phyloP scores from a whole-genome alignment of 2,329 filamentous ascomycete genomes.

The Akanthomyces muscarius region DNA sequence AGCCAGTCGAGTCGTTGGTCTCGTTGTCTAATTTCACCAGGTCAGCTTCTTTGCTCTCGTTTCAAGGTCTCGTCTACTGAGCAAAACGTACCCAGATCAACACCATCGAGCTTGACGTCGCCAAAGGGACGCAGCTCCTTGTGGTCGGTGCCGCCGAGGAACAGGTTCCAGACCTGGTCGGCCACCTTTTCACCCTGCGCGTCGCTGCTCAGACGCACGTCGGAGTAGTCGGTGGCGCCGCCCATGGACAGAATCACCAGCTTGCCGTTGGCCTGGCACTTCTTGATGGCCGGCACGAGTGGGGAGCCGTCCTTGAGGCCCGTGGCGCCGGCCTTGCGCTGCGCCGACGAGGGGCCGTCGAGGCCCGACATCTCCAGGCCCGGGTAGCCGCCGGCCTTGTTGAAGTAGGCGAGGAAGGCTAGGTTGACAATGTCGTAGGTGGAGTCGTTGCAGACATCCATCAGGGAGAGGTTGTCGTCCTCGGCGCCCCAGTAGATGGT shows the following conservation, averaged over 20 bases:
- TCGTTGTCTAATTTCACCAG: conserved; percentile 36
- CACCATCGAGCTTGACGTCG: conserved; percentile 62
- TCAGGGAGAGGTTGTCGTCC: conserved; percentile 21
- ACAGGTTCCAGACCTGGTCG: conserved; percentile 62
- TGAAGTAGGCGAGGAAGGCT: conserved; percentile 23
- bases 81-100: conserved; percentile 50
- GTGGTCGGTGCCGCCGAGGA: conserved; percentile 45
- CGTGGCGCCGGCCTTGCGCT: conserved; percentile 22
- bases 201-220: conserved; percentile 50
- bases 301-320: conserved; percentile 21
- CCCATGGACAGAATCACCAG: conserved; percentile 68
- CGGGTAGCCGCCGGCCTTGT: conserved; percentile 19
- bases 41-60: not conserved
- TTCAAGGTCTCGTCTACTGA: not conserved
- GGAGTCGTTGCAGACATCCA: conserved; percentile 21
- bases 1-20: conserved; percentile 55
- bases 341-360: conserved; percentile 13
- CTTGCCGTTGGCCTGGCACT: conserved; percentile 62
- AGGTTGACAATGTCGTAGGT: conserved; percentile 24
- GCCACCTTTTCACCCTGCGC: conserved; percentile 51
- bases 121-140: conserved; percentile 61
- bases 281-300: conserved; percentile 34
- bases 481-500: conserved; percentile 24
- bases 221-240: conserved; percentile 63
- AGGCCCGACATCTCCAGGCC: conserved; percentile 14